These are phyloP conservation scores for Lippia alba DNA, from an alignment of 305 asterid genomes.

Conservation along the genomic window DNA sequence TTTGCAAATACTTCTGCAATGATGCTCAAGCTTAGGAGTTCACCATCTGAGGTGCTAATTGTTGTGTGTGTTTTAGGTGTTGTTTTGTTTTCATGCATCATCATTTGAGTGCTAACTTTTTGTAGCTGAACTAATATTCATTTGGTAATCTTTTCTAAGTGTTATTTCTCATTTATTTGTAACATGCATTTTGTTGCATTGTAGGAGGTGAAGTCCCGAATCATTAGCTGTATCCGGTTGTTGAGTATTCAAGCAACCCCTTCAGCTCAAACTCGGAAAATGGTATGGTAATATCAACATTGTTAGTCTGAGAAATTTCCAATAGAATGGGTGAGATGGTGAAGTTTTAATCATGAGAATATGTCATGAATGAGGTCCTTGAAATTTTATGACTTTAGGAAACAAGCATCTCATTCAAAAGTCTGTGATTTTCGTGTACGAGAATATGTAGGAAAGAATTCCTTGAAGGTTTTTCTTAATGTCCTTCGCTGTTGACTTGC, in stretches of 20 bases:
- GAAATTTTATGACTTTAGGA: slow-evolving; percentile 14
- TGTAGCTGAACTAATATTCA: slow-evolving; percentile 21
- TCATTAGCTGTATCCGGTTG: slow-evolving; percentile 54
- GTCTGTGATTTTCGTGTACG: too few relatives aligned
- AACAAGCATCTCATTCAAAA: slow-evolving; percentile 4
- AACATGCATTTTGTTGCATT: slow-evolving; percentile 31
- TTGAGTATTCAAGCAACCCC: slow-evolving; percentile 61
- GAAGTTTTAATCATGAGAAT: slow-evolving; percentile 19
- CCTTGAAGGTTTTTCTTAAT: too few relatives aligned
- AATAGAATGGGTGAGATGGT: slow-evolving; percentile 20
- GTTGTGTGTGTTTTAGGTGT: slow-evolving; percentile 15
- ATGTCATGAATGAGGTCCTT: slow-evolving; percentile 26
- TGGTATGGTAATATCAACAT: slow-evolving; percentile 51
- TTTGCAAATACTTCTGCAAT: not conserved
- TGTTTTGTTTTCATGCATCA: slow-evolving; percentile 23
- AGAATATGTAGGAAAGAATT: too few relatives aligned
- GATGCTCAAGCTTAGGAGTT: slow-evolving; percentile 18
- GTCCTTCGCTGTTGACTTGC: too few relatives aligned
- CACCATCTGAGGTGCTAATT: slow-evolving; percentile 11
- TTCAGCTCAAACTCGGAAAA: slow-evolving; percentile 57
- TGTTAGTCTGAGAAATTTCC: slow-evolving; percentile 23
- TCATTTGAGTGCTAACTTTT: slow-evolving; percentile 8
- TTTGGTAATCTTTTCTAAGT: slow-evolving; percentile 18
- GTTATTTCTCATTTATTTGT: slow-evolving; percentile 22
- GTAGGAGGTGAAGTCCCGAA: slow-evolving; percentile 53